These are phyloP conservation scores for Podospora pseudocomata DNA, from an alignment of 495 filamentous ascomycete species.

Conservation along the genomic window DNA sequence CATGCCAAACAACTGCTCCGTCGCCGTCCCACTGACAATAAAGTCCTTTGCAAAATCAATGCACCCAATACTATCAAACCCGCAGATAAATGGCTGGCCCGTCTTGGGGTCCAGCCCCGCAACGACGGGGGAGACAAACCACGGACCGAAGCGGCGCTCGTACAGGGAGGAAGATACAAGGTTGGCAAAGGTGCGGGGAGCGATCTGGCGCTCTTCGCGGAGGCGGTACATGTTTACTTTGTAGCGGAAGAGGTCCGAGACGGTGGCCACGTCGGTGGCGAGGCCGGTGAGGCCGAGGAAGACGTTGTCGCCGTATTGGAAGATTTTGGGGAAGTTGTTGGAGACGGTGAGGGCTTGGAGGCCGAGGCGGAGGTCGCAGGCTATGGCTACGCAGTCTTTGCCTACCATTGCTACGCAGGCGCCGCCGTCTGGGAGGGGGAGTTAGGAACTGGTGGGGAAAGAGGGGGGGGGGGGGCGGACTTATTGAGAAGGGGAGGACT, in stretches of 20 bases:
- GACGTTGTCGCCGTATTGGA: slow-evolving; percentile 83
- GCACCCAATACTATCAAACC: slow-evolving; percentile 98
- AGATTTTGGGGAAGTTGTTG: slow-evolving; percentile 99
- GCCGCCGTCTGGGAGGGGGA: slow-evolving; percentile 67
- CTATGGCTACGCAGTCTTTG: slow-evolving; percentile 99
- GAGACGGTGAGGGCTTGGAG: slow-evolving; percentile 94
- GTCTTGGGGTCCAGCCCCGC: slow-evolving; percentile 90
- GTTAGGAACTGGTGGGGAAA: slow-evolving; percentile 10
- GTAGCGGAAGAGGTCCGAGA: slow-evolving; percentile 95
- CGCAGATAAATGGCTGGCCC: slow-evolving; percentile 94
- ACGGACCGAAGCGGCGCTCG: slow-evolving; percentile 92
- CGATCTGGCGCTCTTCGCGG: slow-evolving; percentile 93
- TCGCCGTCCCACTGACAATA: slow-evolving; percentile 93
- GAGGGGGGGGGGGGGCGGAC: slow-evolving; percentile 43
- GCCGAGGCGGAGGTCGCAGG: slow-evolving; percentile 96
- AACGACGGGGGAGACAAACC: slow-evolving; percentile 90
- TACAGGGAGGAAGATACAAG: slow-evolving; percentile 86
- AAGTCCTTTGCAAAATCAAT: slow-evolving; percentile 99
- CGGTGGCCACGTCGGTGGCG: slow-evolving; percentile 91
- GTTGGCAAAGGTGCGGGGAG: slow-evolving; percentile 91
- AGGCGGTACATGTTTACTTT: slow-evolving; percentile 99
- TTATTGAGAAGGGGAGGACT: slow-evolving; percentile 85
- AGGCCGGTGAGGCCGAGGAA: slow-evolving; percentile 97
- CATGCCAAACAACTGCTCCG: slow-evolving; percentile 96
- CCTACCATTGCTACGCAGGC: slow-evolving; percentile 97